Evolutionary conservation across 2,329 filamentous ascomycete species (phyloP), one percentile per base, ranked within the genome.

Genomic region (Pseudogymnoascus sp.): DNA sequence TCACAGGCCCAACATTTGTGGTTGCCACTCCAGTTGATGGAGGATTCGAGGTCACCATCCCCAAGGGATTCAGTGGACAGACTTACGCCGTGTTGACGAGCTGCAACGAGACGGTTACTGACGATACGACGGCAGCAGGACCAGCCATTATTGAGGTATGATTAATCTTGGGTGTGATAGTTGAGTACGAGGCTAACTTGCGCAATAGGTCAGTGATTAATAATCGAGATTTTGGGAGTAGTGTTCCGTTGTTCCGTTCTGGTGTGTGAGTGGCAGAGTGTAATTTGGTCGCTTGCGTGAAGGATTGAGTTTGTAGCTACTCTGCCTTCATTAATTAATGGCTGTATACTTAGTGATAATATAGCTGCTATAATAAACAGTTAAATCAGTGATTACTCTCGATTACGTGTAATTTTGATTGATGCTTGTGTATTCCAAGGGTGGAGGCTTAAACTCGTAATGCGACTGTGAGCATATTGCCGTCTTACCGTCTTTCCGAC

Each of bases 11-110:
- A 1, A 69, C 72, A 27, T 74, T 73, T 41, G 66, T 66, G 3
- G 64, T 66, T 31, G 70, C 70, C 6, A 71, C 61, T 3, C 60
- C 66, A 10, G 65, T 69, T 3, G 63, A 66, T 3, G 68, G 68
- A 7, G 70, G 68, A 4, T 70, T 67, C 58, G 66, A 61, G 13
- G 68, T 72, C 12, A 64, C 64, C 13, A 69, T 75, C 9, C 73
- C 74, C 3, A 59, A 64, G 42, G 73, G 72, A 2, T 66, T 76
- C 39, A 70, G 73, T 41, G 75, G 74, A n/a, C 74, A 77, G 66
- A 73, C 66, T 62, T 77, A 77, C 60, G 70, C 74, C 21, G 73
- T 77, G 13, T 66, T 77, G 42, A 76, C 74, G 5, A 71, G 68
- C 25, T 72, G 73, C 66, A 70, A 71, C 21, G 70, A 71, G 15